phyloP scores from a whole-genome alignment of 345 rosid genomes.

The Brassica carinata region DNA sequence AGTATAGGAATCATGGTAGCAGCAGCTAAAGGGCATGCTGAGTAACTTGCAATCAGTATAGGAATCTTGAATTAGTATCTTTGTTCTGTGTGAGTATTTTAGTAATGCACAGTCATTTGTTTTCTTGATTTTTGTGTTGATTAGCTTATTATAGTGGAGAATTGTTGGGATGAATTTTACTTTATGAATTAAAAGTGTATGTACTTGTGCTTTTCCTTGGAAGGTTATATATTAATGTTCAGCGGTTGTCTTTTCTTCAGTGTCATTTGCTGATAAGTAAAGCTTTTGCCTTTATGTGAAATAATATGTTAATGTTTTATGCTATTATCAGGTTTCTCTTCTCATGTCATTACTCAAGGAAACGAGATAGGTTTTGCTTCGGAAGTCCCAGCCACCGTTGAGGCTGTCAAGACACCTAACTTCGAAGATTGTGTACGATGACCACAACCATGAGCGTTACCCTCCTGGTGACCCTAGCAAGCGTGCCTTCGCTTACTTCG shows the following conservation, averaged over 20 bases:
- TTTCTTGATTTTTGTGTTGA: not conserved
- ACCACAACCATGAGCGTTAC: constrained; percentile 80
- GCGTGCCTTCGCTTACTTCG: constrained; percentile 94
- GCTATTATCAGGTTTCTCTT: constrained; percentile 57
- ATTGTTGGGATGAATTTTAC: not conserved
- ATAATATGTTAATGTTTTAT: not conserved
- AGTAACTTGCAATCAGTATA: not conserved
- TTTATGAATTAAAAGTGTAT: not conserved
- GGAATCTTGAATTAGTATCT: not conserved
- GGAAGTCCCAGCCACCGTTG: constrained; percentile 57
- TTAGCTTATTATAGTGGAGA: no score
- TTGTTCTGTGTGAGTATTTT: not conserved
- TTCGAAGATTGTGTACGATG: constrained; percentile 80
- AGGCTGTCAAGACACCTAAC: constrained; percentile 76
- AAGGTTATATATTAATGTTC: not conserved
- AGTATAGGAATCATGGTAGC: not conserved
- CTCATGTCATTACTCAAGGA: constrained; percentile 53
- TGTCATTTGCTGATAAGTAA: not conserved
- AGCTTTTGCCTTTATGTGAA: not conserved
- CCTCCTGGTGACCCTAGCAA: constrained; percentile 96
- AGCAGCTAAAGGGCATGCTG: not conserved
- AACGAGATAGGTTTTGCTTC: constrained; percentile 44
- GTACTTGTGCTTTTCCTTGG: not conserved
- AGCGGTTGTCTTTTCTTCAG: not conserved
- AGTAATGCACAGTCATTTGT: not conserved